Evolutionary conservation across 2,329 filamentous ascomycete species (phyloP).

Genomic region (Apiospora hydei): DNA sequence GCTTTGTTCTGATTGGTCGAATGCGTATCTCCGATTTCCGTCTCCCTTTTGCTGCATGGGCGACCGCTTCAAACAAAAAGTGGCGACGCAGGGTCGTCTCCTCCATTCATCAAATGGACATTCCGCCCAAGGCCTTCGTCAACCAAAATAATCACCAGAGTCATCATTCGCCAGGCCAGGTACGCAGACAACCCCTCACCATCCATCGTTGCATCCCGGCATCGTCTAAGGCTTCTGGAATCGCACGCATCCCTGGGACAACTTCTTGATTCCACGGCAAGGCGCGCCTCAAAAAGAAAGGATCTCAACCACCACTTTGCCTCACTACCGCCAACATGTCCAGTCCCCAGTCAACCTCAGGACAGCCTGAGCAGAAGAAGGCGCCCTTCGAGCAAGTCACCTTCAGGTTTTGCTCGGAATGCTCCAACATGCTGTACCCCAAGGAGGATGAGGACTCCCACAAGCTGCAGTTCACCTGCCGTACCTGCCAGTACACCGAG

Average conservation of each 20-base stretch:
- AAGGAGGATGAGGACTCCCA: slow-evolving; percentile 88
- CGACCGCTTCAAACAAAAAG: background rate
- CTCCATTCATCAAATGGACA: background rate
- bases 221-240: background rate
- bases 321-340: slow-evolving; percentile 53
- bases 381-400: slow-evolving; percentile 81
- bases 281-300: slow-evolving; percentile 23
- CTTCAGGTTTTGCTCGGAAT: slow-evolving; percentile 98
- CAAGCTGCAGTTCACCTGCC: slow-evolving; percentile 92
- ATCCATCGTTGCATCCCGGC: background rate
- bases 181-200: background rate
- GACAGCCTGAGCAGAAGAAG: slow-evolving; percentile 48
- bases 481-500: slow-evolving; percentile 92
- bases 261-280: background rate
- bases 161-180: slow-evolving; percentile 6
- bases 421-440: slow-evolving; percentile 97
- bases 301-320: slow-evolving; percentile 25
- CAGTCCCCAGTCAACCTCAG: slow-evolving; percentile 61
- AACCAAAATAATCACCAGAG: slow-evolving; percentile 14
- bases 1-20: slow-evolving; percentile 1
- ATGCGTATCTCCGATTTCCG: background rate
- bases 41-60: background rate
- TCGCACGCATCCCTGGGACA: background rate
- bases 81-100: background rate
- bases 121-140: slow-evolving; percentile 1